phyloP scores from a whole-genome alignment of 1,139 yeast species.

The Saccharomyces hybrid region DNA sequence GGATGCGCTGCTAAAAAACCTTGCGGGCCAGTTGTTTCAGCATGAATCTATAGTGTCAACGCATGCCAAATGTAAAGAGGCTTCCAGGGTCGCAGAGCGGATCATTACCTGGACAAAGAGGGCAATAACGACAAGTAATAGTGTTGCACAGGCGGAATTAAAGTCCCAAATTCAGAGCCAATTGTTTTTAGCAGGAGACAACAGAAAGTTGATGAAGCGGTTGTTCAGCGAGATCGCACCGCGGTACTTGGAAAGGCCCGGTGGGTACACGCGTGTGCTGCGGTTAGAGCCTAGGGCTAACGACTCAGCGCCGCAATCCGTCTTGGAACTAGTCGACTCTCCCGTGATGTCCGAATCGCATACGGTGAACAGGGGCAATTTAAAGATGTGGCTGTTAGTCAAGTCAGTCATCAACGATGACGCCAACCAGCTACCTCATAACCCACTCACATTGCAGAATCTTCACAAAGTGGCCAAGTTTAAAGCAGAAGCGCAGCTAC shows the following conservation, averaged over 20 bases:
- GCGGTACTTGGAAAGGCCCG: slow-evolving; percentile 55
- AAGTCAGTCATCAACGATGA: slow-evolving; percentile 24
- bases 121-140: slow-evolving; percentile 6
- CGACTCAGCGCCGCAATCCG: slow-evolving; percentile 87
- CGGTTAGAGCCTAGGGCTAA: slow-evolving; percentile 81
- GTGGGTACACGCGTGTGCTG: slow-evolving; percentile 84
- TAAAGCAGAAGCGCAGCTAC: slow-evolving; percentile 7
- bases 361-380: slow-evolving; percentile 25
- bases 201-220: slow-evolving; percentile 38
- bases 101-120: slow-evolving; percentile 45
- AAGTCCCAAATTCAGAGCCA: slow-evolving; percentile 24
- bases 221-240: slow-evolving; percentile 56
- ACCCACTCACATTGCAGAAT: slow-evolving; percentile 20
- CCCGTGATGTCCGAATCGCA: slow-evolving; percentile 28
- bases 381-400: slow-evolving; percentile 30
- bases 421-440: slow-evolving; percentile 8
- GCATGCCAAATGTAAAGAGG: slow-evolving; percentile 62
- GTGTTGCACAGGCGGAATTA: slow-evolving; percentile 4
- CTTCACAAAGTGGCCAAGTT: slow-evolving; percentile 21
- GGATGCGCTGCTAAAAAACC: slow-evolving; percentile 48
- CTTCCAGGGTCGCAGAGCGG: slow-evolving; percentile 50
- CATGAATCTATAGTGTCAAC: slow-evolving; percentile 66
- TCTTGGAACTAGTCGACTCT: slow-evolving; percentile 80
- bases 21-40: slow-evolving; percentile 59
- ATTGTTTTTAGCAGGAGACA: slow-evolving; percentile 27